A percentile compares a stretch with the other conserved stretches of the same genome.
Conservation (phyloP, 495 filamentous ascomycete species). For the Penicillium subrubescens region DNA sequence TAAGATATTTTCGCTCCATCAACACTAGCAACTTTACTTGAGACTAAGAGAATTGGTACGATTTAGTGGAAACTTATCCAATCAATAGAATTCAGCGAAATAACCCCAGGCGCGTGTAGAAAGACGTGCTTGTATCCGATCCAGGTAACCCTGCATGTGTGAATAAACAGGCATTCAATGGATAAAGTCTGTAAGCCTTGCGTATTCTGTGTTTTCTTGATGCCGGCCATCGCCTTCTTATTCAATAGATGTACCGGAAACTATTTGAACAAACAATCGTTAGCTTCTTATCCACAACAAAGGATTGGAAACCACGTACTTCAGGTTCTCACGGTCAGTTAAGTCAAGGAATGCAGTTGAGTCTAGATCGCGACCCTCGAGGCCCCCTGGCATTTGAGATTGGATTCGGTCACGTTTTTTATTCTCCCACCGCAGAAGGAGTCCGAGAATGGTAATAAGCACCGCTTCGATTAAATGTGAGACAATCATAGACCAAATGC, state of each 20-base stretch:
- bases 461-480: constrained; percentile 57
- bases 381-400: constrained; percentile 46
- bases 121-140: too few relatives aligned
- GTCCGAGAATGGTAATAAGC: constrained; percentile 48
- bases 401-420: constrained; percentile 55
- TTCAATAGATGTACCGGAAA: constrained; percentile 42
- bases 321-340: constrained; percentile 62
- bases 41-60: too few relatives aligned
- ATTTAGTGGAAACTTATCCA: too few relatives aligned
- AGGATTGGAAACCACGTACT: constrained; percentile 36
- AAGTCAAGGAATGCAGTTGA: constrained; percentile 60
- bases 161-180: too few relatives aligned
- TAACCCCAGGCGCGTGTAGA: too few relatives aligned
- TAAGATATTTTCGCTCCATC: too few relatives aligned
- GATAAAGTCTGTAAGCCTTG: neutral
- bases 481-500: constrained; percentile 66
- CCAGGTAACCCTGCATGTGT: too few relatives aligned
- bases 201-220: neutral
- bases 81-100: too few relatives aligned
- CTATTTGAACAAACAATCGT: constrained; percentile 12
- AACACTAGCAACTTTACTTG: too few relatives aligned
- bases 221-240: neutral
- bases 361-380: constrained; percentile 54
- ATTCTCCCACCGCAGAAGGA: constrained; percentile 58
- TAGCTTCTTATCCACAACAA: neutral